phyloP scores from a whole-genome alignment of 495 filamentous ascomycete genomes.

The Schizothecium vesticola region DNA sequence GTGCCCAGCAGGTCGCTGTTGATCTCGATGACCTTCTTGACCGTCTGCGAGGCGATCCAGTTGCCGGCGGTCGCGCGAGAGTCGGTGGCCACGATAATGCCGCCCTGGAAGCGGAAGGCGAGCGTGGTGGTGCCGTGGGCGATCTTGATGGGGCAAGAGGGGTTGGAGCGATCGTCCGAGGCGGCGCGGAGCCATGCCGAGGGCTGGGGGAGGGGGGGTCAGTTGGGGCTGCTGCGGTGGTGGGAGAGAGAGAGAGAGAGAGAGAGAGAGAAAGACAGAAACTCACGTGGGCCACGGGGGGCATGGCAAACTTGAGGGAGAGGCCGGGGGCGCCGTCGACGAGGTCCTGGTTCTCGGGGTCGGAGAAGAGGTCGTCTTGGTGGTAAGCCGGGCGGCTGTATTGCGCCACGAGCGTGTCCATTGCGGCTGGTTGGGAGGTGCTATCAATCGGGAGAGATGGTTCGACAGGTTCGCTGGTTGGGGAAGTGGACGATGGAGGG shows the following conservation, averaged over 20 bases:
- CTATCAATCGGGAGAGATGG: not conserved
- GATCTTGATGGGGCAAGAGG: conserved; percentile 95
- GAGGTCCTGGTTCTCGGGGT: conserved; percentile 73
- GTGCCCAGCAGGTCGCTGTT: conserved; percentile 87
- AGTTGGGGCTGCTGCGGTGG: not conserved
- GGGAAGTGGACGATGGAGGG: not conserved
- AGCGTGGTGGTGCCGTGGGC: conserved; percentile 99
- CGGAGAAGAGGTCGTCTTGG: conserved; percentile 64
- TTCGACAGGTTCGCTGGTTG: no score
- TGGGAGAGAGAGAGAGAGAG: not conserved
- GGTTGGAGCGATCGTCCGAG: conserved; percentile 95
- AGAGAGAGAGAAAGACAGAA: not conserved
- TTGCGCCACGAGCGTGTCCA: conserved; percentile 90
- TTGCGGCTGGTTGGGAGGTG: conserved; percentile 30
- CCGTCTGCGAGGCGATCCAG: conserved; percentile 98
- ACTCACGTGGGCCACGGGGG: conserved; percentile 85
- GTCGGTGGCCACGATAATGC: conserved; percentile 97
- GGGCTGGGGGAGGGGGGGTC: conserved; percentile 44
- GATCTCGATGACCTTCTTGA: conserved; percentile 98
- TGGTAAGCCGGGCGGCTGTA: conserved; percentile 67
- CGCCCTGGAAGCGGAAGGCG: conserved; percentile 93
- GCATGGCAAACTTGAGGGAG: conserved; percentile 86
- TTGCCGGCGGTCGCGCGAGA: conserved; percentile 92
- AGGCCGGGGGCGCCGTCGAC: conserved; percentile 59
- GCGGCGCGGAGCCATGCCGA: conserved; percentile 91